These are phyloP conservation scores for Fraxinus paxiana DNA, from an alignment of 305 asterid genomes.

Conservation along the genomic window DNA sequence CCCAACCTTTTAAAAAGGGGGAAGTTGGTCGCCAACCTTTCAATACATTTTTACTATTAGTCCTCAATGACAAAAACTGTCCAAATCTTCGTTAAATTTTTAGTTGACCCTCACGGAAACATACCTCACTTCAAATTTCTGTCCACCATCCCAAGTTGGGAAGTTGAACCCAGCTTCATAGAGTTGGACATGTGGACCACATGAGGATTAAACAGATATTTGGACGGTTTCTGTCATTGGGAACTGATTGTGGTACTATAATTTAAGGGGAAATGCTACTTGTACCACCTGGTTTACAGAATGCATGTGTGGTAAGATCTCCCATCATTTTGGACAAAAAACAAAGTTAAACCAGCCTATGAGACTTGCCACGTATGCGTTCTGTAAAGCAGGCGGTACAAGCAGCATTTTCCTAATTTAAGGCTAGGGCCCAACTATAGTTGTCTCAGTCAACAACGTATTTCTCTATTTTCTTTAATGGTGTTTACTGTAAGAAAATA, in stretches of 20 bases:
- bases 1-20: background rate
- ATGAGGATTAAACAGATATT: background rate
- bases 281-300: too few species aligned
- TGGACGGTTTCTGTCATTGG: background rate
- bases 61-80: background rate
- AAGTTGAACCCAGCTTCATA: background rate
- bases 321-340: too few species aligned
- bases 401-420: too few species aligned
- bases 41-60: background rate
- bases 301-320: too few species aligned
- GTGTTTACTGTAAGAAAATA: conserved; percentile 12
- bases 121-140: background rate
- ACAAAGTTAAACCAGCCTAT: too few species aligned
- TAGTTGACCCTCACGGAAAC: background rate
- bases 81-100: background rate
- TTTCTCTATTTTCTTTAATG: background rate
- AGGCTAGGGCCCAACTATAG: background rate
- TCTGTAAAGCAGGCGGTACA: too few species aligned
- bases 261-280: too few species aligned
- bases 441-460: background rate
- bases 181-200: background rate
- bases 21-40: background rate
- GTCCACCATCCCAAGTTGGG: background rate
- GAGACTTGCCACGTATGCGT: too few species aligned
- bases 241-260: background rate